Evolutionary conservation across 2,329 filamentous ascomycete genomes (phyloP).

Genomic region (Pestalotiopsis sp.): DNA sequence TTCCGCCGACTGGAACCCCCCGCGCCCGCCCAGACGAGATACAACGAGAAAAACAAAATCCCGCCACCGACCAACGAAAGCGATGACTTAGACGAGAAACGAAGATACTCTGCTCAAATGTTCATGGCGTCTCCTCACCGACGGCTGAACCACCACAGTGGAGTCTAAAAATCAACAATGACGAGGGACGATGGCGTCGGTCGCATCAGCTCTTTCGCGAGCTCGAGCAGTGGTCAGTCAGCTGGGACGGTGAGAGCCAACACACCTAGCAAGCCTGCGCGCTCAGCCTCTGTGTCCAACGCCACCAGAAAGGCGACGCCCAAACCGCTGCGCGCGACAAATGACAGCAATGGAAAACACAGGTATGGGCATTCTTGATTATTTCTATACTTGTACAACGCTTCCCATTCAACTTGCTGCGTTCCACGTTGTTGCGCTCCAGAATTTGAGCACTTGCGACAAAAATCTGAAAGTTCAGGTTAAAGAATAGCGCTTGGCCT

Average conservation of each 20-base stretch:
- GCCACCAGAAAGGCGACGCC: slow-evolving; percentile 39
- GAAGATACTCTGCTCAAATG: slow-evolving; percentile 11
- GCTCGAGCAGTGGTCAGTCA: slow-evolving; percentile 69
- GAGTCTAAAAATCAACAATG: slow-evolving; percentile 53
- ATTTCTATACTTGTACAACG: neutral
- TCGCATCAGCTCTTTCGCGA: slow-evolving; percentile 69
- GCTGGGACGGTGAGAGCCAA: slow-evolving; percentile 64
- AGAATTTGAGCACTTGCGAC: neutral
- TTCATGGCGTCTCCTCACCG: slow-evolving; percentile 16
- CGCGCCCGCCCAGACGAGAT: neutral
- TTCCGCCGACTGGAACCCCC: neutral
- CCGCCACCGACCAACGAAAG: slow-evolving; percentile 11
- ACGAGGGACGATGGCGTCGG: slow-evolving; percentile 65
- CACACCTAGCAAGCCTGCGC: slow-evolving; percentile 33
- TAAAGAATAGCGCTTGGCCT: neutral
- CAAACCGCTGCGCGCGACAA: slow-evolving; percentile 57
- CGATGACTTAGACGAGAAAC: slow-evolving; percentile 13
- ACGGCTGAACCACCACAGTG: slow-evolving; percentile 1
- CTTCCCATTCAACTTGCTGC: neutral
- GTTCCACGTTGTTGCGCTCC: neutral
- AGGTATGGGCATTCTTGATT: slow-evolving; percentile 38
- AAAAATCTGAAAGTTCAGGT: neutral
- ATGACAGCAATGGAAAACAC: slow-evolving; percentile 44
- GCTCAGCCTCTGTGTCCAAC: slow-evolving; percentile 33
- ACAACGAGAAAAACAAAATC: neutral